phyloP scores from a whole-genome alignment of 2,329 filamentous ascomycete genomes.

The Fusarium nodosum region DNA sequence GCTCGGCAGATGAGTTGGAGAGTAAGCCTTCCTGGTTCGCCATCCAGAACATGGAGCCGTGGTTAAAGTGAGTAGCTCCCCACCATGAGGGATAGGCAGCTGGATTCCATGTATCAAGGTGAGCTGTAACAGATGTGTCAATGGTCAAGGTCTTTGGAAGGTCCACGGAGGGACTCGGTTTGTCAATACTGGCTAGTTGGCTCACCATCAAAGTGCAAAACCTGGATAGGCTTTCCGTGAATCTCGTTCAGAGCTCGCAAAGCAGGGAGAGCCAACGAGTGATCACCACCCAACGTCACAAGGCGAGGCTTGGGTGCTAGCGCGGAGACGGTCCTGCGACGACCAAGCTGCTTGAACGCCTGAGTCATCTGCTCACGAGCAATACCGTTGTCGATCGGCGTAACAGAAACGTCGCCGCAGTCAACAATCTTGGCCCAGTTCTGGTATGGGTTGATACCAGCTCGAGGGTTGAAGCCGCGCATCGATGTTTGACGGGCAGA shows the following conservation, averaged over 20 bases:
- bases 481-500: slow-evolving; percentile 84
- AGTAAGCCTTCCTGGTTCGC: slow-evolving; percentile 85
- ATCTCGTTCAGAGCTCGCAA: slow-evolving; percentile 74
- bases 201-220: slow-evolving; percentile 77
- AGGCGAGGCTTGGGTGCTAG: slow-evolving; percentile 64
- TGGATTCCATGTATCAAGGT: slow-evolving; percentile 89
- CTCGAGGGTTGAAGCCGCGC: slow-evolving; percentile 83
- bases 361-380: slow-evolving; percentile 87
- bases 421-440: slow-evolving; percentile 86
- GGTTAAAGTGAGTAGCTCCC: slow-evolving; percentile 77
- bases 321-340: slow-evolving; percentile 56
- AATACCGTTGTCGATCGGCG: slow-evolving; percentile 86
- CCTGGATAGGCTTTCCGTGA: slow-evolving; percentile 73
- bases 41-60: slow-evolving; percentile 93
- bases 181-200: too few relatives aligned
- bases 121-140: slow-evolving; percentile 55
- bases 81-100: slow-evolving; percentile 84
- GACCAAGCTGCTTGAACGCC: slow-evolving; percentile 78
- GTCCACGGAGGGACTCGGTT: background rate
- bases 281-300: slow-evolving; percentile 80
- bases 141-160: background rate
- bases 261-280: slow-evolving; percentile 77
- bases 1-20: slow-evolving; percentile 75
- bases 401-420: slow-evolving; percentile 91
- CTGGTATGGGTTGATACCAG: slow-evolving; percentile 85